Conservation (phyloP, 192 early-diverging fungal species). For the Backusella mclennaniae region DNA sequence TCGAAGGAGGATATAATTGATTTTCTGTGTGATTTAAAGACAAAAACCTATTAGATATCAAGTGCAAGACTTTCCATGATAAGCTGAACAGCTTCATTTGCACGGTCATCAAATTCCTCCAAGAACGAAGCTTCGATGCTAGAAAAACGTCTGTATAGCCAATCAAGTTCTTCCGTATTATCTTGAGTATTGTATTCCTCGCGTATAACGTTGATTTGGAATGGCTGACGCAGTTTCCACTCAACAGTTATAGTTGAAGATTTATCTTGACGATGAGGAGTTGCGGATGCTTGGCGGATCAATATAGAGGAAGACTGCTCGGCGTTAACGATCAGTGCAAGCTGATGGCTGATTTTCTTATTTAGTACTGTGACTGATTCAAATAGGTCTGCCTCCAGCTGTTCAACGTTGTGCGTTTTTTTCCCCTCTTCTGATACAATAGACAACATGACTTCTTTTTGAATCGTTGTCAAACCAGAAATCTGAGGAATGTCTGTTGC, state of each 20-base stretch:
- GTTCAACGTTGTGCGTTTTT: background rate
- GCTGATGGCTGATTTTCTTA: slow-evolving; percentile 20
- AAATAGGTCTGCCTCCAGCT: background rate
- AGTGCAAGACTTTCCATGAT: slow-evolving; percentile 7
- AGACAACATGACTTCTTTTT: slow-evolving; percentile 1
- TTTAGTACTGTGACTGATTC: slow-evolving; percentile 12
- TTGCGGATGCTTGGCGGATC: slow-evolving; percentile 15
- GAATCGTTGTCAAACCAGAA: background rate
- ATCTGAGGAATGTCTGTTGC: slow-evolving; percentile 11
- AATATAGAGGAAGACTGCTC: slow-evolving; percentile 16
- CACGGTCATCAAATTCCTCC: slow-evolving; percentile 3
- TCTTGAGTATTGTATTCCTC: background rate
- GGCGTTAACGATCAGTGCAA: slow-evolving; percentile 25
- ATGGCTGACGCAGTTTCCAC: slow-evolving; percentile 15
- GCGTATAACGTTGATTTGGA: slow-evolving; percentile 13
- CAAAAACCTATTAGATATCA: background rate
- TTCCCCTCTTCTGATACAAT: background rate
- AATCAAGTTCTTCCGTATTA: background rate
- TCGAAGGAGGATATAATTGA: background rate
- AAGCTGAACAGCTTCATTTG: background rate
- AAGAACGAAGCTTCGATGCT: background rate
- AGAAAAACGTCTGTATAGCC: background rate
- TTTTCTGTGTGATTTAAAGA: background rate
- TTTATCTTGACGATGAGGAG: background rate
- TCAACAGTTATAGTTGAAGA: slow-evolving; percentile 8